These are phyloP conservation scores for Lentinus tigrinus DNA, from an alignment of 768 basidiomycete species.

Conservation along the genomic window DNA sequence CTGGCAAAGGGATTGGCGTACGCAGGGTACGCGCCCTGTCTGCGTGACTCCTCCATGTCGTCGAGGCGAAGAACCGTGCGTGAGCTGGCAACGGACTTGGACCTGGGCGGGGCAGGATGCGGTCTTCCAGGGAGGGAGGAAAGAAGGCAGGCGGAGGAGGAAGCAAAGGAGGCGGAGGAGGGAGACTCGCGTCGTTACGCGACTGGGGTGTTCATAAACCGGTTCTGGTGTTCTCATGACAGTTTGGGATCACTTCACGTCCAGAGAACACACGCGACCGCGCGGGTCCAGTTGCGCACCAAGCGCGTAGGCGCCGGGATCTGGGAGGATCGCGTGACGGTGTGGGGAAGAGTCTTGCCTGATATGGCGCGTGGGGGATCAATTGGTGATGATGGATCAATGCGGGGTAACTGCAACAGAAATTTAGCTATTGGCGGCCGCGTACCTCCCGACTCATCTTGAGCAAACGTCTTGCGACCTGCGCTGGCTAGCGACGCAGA, in stretches of 20 bases:
- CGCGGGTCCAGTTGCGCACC: background rate
- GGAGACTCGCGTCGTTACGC: background rate
- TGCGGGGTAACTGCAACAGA: background rate
- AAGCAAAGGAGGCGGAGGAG: background rate
- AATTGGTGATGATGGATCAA: background rate
- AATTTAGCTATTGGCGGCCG: background rate
- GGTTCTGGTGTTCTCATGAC: slow-evolving; percentile 6
- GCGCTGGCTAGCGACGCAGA: no score
- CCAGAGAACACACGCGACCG: background rate
- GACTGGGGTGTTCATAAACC: background rate
- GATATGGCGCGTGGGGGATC: background rate
- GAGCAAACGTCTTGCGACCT: no score
- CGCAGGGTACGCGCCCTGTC: background rate
- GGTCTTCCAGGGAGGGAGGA: background rate
- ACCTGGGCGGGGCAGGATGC: background rate
- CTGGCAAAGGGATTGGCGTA: slow-evolving; percentile 8
- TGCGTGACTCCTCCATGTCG: slow-evolving; percentile 10
- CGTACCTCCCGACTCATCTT: background rate
- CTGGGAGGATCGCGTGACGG: background rate
- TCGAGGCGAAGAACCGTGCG: background rate
- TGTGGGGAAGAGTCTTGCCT: background rate
- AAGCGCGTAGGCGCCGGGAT: background rate
- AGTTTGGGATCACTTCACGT: background rate
- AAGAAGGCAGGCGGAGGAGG: background rate
- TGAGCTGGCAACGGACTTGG: background rate